Evolutionary conservation across 805 yeast species (phyloP), one percentile per base, ranked within the genome.

Genomic region (Pichia insulana): DNA sequence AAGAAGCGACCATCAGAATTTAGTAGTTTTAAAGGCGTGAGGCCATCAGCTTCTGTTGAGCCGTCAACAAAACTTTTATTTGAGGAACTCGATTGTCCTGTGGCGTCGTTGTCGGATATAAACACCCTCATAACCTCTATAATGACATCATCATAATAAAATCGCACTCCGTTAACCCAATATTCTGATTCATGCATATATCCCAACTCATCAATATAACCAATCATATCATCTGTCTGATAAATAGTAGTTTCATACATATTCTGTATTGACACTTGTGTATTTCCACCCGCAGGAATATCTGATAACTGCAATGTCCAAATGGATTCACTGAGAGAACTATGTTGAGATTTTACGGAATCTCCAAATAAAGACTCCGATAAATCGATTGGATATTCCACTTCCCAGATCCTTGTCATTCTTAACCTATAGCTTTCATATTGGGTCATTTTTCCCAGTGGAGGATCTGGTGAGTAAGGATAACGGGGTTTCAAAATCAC

Each of bases 221-320:
- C 69, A 20, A 59, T 46, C 4, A 73, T 61, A 52, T 74, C 78
- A 43, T 64, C 67, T 3, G 73, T 69, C 50, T 71, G 70, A 3
- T 67, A 69, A 11, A 76, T 55, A 1, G 79, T 74, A 37, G 77
- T 67, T 54, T 81, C 87, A 46, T 80, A 69, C 11, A 85, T 70
- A 15, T 84, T 73, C 57, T 87, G 94, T 45, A 73, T 76, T 19
- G 70, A 72, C 42, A 73, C 80, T 58, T 73, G 71, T 53, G 74
- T 70, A 62, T 69, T 73, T 3, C 90, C 90, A 9, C 86, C 89
- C 7, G 80, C 74, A 2, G 92, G 92, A 11, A 84, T 80, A 59
- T 84, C 94, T 5, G 76, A 66, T 20, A 78, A 67, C 50, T 76
- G 83, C 7, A 83, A 53, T 1, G 80, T 70, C 90, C 89, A 83